Evolutionary conservation across 2,329 filamentous ascomycete species (phyloP).

Genomic region (Cercospora citrullina): DNA sequence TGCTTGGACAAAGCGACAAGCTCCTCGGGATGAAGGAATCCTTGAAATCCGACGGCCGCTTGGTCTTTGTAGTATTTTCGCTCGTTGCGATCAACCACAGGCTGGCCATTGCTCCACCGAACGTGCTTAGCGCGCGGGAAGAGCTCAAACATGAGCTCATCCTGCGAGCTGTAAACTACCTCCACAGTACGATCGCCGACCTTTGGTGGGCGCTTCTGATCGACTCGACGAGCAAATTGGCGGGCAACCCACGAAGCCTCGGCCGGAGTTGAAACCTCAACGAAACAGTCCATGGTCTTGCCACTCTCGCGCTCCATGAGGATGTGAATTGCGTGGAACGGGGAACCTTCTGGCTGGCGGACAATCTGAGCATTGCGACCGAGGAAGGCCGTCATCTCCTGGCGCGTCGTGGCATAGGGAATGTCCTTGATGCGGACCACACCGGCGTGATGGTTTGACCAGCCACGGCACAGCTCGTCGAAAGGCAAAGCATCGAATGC

Average conservation of each 20-base stretch:
- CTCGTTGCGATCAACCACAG: slow-evolving; percentile 36
- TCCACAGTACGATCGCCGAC: slow-evolving; percentile 52
- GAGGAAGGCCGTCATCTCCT: slow-evolving; percentile 52
- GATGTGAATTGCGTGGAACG: slow-evolving; percentile 54
- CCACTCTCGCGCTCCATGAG: slow-evolving; percentile 60
- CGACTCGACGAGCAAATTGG: slow-evolving; percentile 42
- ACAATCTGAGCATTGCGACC: slow-evolving; percentile 48
- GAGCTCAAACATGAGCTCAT: slow-evolving; percentile 52
- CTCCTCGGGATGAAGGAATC: slow-evolving; percentile 55
- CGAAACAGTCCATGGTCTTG: slow-evolving; percentile 57
- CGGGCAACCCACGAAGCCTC: slow-evolving; percentile 45
- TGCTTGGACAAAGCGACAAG: slow-evolving; percentile 49
- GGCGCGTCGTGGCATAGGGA: slow-evolving; percentile 52
- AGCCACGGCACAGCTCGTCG: slow-evolving; percentile 36
- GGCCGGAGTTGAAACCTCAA: slow-evolving; percentile 46
- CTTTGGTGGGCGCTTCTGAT: slow-evolving; percentile 43
- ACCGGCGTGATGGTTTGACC: slow-evolving; percentile 38
- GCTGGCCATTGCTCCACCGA: slow-evolving; percentile 45
- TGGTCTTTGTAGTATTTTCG: slow-evolving; percentile 51
- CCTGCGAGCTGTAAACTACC: slow-evolving; percentile 49
- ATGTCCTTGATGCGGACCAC: slow-evolving; percentile 44
- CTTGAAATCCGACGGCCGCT: slow-evolving; percentile 51
- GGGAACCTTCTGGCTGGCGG: slow-evolving; percentile 47
- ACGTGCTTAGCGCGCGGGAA: slow-evolving; percentile 56
- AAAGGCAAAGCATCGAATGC: slow-evolving; percentile 35